Base-by-base conservation (phyloP, 1,284 basidiomycete genomes). In the Moniliophthora roreri region DNA sequence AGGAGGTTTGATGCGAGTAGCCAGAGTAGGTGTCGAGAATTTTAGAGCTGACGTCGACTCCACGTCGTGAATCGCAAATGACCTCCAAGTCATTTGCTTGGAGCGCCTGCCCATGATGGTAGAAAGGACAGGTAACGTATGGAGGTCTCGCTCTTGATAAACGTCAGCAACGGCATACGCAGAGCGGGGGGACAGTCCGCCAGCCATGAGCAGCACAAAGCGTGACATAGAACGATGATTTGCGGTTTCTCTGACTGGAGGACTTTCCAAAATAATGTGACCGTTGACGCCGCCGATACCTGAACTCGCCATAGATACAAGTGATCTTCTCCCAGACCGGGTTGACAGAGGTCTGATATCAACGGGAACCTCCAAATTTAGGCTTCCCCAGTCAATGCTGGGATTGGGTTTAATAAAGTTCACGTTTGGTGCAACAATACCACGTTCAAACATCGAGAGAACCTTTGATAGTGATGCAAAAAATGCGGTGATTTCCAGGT, bases 261-360 rank as follows among this genome's bases (percentile, higher is more conserved):
- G 64, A 28, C 62, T 60, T 59, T 77, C 66, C 4, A 77, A 39
- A 16, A 78, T 65, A 28, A 62, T 63, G 51, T 76, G 73, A 5
- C 69, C 76, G 51, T 73, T 76, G 5, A 68, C 63, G 5, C 77
- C 77, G 5, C 75, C 75, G 36, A 79, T 76, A 2, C 77, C 77
- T 10, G 69, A 74, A 58, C 75, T 72, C 0, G 66, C 63, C 28
- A 79, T 69, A 0, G 76, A 69, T 7, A 78, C 62, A 1, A 77
- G 60, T 2, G 65, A 57, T 11, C 50, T 58, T 26, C 62, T 59
- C 7, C 51, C 55, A 8, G 53, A 48, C 11, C 57, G 54, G 34
- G 48, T 50, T 1, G 60, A 50, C 13, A 73, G 61, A 9, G 53
- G 44, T 13, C 54, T 61, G 2, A 58, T 37, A 16, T 57, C 44